Base-by-base conservation (phyloP, 176 grass and related monocot genomes). In the Chrysopogon serrulatus region DNA sequence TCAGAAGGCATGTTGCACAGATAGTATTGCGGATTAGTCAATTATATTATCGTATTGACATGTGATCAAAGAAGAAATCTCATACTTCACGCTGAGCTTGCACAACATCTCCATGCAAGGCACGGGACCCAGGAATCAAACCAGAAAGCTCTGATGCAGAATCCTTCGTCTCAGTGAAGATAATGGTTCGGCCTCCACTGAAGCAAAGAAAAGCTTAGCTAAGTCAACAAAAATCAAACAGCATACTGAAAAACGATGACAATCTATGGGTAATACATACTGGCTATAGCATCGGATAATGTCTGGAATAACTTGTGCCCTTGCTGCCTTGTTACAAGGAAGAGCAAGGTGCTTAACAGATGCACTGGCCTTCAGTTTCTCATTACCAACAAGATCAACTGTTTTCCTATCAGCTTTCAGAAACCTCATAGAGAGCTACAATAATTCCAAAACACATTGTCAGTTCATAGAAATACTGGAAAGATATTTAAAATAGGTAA, bases 11-110 rank as follows among this genome's bases (percentile, higher is more conserved):
- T 44, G 42, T 5, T 77, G 14, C 1, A 34, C 1, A 47, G 5
- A 56, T 0, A 72, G 11, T 37, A 68, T 23, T 41, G 23, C 10
- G 30, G 17, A 73, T 36, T 41, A 24, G 13, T 65, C 30, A 34
- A 66, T 30, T 30, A 47, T 8, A 15, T 74, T 1, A 76, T 60
- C 56, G 32, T 17, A 32, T 30, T 62, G 5, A 64, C 0, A 71
- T 16, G 27, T 47, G 11, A 60, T 36, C 10, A 33, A 24, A 43
- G 41, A 53, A 61, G 39, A 77, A 79, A 32, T 76, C 10, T 48
- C 92, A 84, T 89, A 99, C 97, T 87, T 99, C 97, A 80, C 97
- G 97, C 34, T 94, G 97, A 87, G 91, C 81, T 86, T 99, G 97
- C 3, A 68, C 86, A 45, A 99, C 76, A 71, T 99, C 97, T 78